Percentiles rank a stretch among this genome's conserved stretches.
These are phyloP conservation scores for Pochonia chlamydosporia DNA, from an alignment of 2,329 filamentous ascomycete genomes.

Conservation along the genomic window DNA sequence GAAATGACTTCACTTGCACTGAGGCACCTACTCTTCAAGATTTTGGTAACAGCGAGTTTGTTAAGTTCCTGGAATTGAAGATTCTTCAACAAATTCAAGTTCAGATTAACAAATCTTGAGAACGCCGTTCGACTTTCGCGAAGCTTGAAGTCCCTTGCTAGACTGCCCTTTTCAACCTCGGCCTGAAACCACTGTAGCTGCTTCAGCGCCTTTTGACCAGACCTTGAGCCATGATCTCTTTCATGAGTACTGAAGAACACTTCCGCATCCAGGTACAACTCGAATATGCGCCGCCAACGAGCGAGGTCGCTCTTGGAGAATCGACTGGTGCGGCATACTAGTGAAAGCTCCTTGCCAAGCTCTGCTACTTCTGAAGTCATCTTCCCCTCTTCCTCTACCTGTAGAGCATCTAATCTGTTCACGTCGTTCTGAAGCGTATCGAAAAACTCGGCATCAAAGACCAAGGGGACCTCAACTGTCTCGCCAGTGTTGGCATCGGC, in stretches of 20 bases:
- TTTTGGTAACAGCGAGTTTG: constrained; percentile 69
- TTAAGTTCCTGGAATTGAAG: constrained; percentile 84
- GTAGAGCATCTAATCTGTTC: constrained; percentile 60
- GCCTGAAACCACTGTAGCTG: constrained; percentile 67
- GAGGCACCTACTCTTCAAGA: constrained; percentile 65
- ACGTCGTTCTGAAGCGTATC: constrained; percentile 67
- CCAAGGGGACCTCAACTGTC: constrained; percentile 66
- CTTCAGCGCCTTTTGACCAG: constrained; percentile 58
- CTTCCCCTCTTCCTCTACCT: constrained; percentile 57
- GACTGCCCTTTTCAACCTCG: constrained; percentile 55
- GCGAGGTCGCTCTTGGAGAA: constrained; percentile 62
- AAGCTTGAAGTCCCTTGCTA: constrained; percentile 59
- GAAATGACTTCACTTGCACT: not conserved
- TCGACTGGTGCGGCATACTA: constrained; percentile 57
- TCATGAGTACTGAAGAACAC: constrained; percentile 80
- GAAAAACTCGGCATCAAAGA: constrained; percentile 77
- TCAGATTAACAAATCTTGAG: constrained; percentile 64
- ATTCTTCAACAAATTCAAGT: constrained; percentile 69
- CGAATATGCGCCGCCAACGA: constrained; percentile 75
- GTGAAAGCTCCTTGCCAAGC: constrained; percentile 59
- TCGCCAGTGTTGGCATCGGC: constrained; percentile 16
- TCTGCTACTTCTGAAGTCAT: constrained; percentile 58
- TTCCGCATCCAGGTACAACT: constrained; percentile 71
- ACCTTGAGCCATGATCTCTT: constrained; percentile 60
- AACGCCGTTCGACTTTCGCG: constrained; percentile 60